phyloP scores from a whole-genome alignment of 139 green algal species.

The Picochlorum sp. region DNA sequence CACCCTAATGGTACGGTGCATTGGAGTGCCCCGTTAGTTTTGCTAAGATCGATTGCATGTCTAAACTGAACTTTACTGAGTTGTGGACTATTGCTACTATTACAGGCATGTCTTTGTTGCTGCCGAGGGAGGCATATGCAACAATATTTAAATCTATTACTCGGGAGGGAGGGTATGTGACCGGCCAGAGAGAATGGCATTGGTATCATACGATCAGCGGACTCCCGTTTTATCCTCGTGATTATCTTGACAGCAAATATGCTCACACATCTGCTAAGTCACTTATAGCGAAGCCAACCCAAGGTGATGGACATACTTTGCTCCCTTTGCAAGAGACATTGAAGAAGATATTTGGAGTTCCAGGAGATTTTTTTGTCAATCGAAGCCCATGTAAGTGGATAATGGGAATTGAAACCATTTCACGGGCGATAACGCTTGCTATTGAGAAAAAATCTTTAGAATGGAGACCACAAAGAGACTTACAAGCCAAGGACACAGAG shows the following conservation, averaged over 20 bases:
- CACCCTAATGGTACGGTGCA: neutral
- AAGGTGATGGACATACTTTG: no score
- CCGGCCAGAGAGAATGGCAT: slow-evolving; percentile 47
- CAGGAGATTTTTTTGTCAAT: no score
- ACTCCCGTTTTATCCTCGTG: slow-evolving; percentile 28
- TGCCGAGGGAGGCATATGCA: slow-evolving; percentile 32
- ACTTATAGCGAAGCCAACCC: neutral
- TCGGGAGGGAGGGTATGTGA: slow-evolving; percentile 12
- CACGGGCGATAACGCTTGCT: no score
- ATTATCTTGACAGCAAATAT: slow-evolving; percentile 33
- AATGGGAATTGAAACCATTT: no score
- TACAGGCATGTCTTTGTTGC: slow-evolving; percentile 50
- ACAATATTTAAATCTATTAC: slow-evolving; percentile 32
- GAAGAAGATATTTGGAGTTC: no score
- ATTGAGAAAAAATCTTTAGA: no score
- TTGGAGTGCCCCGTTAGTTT: slow-evolving; percentile 11
- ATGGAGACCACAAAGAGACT: no score
- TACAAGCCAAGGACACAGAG: no score
- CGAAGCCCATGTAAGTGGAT: no score
- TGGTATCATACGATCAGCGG: slow-evolving; percentile 27
- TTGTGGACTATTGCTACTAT: no score
- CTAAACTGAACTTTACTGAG: slow-evolving; percentile 14
- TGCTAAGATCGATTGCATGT: slow-evolving; percentile 22
- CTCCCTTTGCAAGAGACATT: no score
- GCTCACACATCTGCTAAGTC: slow-evolving; percentile 1